Conservation (phyloP, 164 flowering plant species). For the Tinospora cordifolia region DNA sequence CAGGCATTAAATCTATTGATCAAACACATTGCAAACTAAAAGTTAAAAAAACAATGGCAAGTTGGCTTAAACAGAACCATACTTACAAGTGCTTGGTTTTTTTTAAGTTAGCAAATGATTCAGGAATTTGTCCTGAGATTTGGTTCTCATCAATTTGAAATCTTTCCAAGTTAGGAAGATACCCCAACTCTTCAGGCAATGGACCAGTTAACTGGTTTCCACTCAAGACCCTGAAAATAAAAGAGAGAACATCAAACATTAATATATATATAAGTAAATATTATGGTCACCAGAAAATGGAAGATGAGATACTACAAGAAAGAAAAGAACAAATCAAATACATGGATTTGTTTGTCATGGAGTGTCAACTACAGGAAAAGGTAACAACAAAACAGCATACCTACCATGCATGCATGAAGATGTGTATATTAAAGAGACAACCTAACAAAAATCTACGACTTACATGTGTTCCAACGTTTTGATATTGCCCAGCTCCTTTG, state of each 20-base stretch:
- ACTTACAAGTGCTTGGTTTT: constrained; percentile 61
- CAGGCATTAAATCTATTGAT: not conserved
- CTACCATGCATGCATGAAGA: not conserved
- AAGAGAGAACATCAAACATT: not conserved
- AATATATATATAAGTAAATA: not conserved
- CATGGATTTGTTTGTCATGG: not conserved
- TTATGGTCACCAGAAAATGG: not conserved
- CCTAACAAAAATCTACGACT: constrained; percentile 19
- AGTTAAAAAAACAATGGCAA: too few relatives aligned
- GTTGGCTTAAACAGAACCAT: not conserved
- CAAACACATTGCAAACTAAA: not conserved
- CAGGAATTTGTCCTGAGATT: constrained; percentile 71
- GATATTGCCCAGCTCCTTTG: constrained; percentile 66
- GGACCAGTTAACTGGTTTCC: constrained; percentile 67
- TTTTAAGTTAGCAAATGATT: constrained; percentile 61
- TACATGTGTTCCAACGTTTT: constrained; percentile 50
- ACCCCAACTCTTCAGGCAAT: constrained; percentile 76
- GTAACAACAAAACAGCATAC: not conserved
- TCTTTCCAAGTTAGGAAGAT: constrained; percentile 54
- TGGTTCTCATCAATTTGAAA: constrained; percentile 75
- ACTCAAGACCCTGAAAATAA: constrained; percentile 56
- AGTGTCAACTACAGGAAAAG: not conserved
- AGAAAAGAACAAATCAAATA: not conserved
- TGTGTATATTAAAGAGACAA: not conserved
- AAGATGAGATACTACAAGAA: not conserved